Base-by-base conservation (phyloP, 495 filamentous ascomycete genomes). In the Bacidia gigantensis region DNA sequence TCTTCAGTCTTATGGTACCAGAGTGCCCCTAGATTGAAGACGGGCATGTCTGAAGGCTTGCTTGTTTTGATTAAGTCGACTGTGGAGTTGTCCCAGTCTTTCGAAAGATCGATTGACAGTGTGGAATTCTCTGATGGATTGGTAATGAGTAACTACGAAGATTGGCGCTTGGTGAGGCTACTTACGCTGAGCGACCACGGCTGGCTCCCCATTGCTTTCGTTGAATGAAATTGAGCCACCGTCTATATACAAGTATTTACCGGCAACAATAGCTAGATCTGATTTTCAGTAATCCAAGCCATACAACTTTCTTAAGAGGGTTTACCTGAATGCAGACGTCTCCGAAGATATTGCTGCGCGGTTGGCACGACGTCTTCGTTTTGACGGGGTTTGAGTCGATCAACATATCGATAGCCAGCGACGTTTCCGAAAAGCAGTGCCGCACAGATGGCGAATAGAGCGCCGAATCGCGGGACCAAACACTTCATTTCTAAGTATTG, bases 31-130 rank as follows among this genome's bases (percentile, higher is more conserved):
- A 25, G n/a, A n/a, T 52, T 51, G 3, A 56, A 40, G n/a, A 40
- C 44, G 2, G 51, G 51, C 1, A 35, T 49, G 11, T 40, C 51
- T 3, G 25, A 26, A 5, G 58, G 58, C 47, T 57, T 57, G 5
- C 32, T 42, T 10, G 26, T 60, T 3, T 47, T 45, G 11, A 51
- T 49, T 10, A 57, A 39, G 2, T n/a, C 18, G 11, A 60, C 54
- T 3, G 51, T 49, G 21, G 41, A 24, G 46, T 61, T 58, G 5
- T 24, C 24, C 56, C 52, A 56, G 24, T 54, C 54, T 20, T 55
- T 25, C 1, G 58, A 58, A 39, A 61, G 58, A 49, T 61, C 56
- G 22, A 61, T 50, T 20, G 56, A 55, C 11, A 60, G 38, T 9
- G 52, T 49, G 17, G 51, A 32, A 29, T 40, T 41, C n/a, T 48